A percentile compares a stretch with the other conserved stretches of the same genome.
Evolutionary conservation across 2,329 filamentous ascomycete species (phyloP).

Genomic region (Cephalotrichum gorgonifer): DNA sequence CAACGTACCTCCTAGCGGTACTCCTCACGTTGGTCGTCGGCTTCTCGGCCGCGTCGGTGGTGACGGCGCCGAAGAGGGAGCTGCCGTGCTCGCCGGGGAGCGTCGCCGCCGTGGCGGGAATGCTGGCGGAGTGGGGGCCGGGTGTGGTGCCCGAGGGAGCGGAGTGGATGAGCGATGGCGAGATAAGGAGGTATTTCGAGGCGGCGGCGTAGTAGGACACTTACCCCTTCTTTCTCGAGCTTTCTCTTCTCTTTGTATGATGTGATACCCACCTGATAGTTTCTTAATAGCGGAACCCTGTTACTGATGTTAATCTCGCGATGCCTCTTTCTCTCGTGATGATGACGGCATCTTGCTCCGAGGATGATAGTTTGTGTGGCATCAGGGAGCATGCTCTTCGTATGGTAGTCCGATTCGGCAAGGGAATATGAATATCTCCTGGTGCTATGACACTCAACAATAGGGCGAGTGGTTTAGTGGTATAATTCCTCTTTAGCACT

Average conservation of each 20-base stretch:
- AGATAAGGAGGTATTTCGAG: conserved; percentile 9
- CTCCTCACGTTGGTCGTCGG: conserved; percentile 12
- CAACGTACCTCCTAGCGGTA: conserved; percentile 13
- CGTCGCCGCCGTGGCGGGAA: conserved; percentile 17
- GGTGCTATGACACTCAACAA: background rate
- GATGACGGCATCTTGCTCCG: too few species aligned
- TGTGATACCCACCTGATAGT: background rate
- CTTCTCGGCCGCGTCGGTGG: conserved; percentile 6
- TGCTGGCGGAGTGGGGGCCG: conserved; percentile 16
- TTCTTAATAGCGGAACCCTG: too few species aligned
- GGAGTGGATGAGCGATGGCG: conserved; percentile 16
- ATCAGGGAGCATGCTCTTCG: too few species aligned
- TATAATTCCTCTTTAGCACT: conserved; percentile 1
- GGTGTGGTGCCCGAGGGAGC: conserved; percentile 17
- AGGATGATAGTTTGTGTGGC: too few species aligned
- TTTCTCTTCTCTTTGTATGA: background rate
- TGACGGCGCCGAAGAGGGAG: conserved; percentile 13
- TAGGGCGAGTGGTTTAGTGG: conserved; percentile 1
- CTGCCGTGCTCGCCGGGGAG: conserved; percentile 17
- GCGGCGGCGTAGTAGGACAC: background rate
- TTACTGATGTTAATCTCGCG: too few species aligned
- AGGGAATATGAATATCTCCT: background rate
- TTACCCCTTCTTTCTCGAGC: background rate
- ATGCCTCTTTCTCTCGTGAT: too few species aligned
- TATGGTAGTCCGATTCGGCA: too few species aligned